Conservation (phyloP, 192 early-diverging fungal species). For the Backusella luteola region DNA sequence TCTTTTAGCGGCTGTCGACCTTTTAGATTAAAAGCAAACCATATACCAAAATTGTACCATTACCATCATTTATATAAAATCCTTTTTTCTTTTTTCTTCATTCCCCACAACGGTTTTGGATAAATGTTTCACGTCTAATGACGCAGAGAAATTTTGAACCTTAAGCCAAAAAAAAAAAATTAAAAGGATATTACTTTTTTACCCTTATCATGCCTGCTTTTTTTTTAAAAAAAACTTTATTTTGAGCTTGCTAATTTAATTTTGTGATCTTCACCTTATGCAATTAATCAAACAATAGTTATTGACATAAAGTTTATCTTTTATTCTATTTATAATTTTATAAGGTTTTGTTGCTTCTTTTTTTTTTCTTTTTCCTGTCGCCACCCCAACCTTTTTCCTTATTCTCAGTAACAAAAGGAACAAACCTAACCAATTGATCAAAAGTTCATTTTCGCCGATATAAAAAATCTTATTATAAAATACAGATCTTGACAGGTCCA, state of each 20-base stretch:
- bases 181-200: background rate
- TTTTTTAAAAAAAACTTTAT: background rate
- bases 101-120: background rate
- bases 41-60: slow-evolving; percentile 1
- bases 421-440: background rate
- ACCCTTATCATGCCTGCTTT: background rate
- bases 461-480: background rate
- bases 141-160: background rate
- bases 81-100: background rate
- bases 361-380: background rate
- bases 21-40: background rate
- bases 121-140: slow-evolving; percentile 1
- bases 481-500: background rate
- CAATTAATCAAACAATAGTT: background rate
- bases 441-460: background rate
- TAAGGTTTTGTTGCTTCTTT: background rate
- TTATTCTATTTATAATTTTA: background rate
- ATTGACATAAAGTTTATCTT: background rate
- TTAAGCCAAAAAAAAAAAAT: background rate
- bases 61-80: background rate
- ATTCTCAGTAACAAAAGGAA: background rate
- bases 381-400: background rate
- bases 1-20: slow-evolving; percentile 12
- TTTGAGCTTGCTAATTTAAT: background rate
- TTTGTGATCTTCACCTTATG: background rate